Conservation (phyloP, 805 yeast genomes). For the Scheffersomyces ergatensis region DNA sequence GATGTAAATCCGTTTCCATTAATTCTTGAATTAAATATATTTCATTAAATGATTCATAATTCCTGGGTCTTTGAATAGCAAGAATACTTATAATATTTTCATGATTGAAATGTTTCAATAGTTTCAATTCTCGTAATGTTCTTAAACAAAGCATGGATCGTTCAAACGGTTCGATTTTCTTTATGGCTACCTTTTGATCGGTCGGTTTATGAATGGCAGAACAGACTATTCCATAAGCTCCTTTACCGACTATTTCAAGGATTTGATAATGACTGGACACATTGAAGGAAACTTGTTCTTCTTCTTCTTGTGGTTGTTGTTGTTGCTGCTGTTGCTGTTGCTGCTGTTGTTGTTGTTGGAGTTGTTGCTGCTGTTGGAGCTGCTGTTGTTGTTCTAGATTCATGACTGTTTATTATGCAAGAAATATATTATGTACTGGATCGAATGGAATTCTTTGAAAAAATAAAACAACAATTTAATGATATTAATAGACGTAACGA, state of each 20-base stretch:
- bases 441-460: no score
- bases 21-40: constrained; percentile 86
- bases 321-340: not conserved
- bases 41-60: constrained; percentile 74
- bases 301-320: not conserved
- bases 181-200: constrained; percentile 88
- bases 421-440: no score
- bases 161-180: constrained; percentile 90
- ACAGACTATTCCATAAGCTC: constrained; percentile 94
- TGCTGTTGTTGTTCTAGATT: constrained; percentile 1
- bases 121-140: constrained; percentile 84
- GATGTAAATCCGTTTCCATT: constrained; percentile 85
- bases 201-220: constrained; percentile 85
- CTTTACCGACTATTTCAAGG: constrained; percentile 85
- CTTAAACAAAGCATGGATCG: constrained; percentile 85
- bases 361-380: constrained; percentile 1
- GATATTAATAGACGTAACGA: no score
- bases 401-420: no score
- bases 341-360: not conserved
- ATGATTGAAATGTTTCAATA: constrained; percentile 86
- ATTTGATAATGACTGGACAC: constrained; percentile 86
- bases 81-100: constrained; percentile 88
- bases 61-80: constrained; percentile 83
- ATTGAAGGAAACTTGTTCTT: constrained; percentile 57
- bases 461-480: no score